A percentile compares a stretch with the other conserved stretches of the same genome.
phyloP scores from a whole-genome alignment of 441 rosid species.

The Metrosideros polymorpha region DNA sequence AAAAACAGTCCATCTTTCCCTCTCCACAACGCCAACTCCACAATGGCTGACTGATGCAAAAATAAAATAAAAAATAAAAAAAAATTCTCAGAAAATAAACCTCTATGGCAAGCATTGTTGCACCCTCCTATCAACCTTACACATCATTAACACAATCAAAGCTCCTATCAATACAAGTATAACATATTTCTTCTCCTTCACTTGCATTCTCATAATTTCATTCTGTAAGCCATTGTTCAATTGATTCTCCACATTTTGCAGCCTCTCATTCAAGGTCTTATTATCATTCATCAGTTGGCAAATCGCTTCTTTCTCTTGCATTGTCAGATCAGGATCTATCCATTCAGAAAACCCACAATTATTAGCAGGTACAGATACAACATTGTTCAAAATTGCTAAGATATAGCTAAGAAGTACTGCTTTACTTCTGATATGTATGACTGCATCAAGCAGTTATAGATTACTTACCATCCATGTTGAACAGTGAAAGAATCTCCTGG shows the following conservation, averaged over 20 bases:
- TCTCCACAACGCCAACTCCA: background rate
- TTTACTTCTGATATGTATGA: background rate
- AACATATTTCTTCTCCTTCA: background rate
- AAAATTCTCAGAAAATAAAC: background rate
- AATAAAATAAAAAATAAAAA: too few species aligned
- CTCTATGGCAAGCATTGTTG: background rate
- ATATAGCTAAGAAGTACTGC: background rate
- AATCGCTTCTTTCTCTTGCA: background rate
- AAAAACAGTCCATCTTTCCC: background rate
- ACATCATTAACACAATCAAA: background rate
- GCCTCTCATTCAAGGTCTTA: background rate
- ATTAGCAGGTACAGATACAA: background rate
- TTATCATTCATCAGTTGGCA: background rate
- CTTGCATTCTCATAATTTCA: background rate
- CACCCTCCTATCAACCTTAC: background rate
- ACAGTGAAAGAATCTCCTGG: background rate
- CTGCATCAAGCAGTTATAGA: background rate
- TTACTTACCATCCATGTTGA: background rate
- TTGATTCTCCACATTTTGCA: background rate
- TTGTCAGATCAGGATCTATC: background rate
- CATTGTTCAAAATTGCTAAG: background rate
- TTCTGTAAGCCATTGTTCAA: background rate
- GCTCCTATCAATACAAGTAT: background rate
- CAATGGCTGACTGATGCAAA: too few species aligned
- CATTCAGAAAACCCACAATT: background rate